Base-by-base conservation (phyloP, 2,329 filamentous ascomycete genomes). In the Xylaria sp. region DNA sequence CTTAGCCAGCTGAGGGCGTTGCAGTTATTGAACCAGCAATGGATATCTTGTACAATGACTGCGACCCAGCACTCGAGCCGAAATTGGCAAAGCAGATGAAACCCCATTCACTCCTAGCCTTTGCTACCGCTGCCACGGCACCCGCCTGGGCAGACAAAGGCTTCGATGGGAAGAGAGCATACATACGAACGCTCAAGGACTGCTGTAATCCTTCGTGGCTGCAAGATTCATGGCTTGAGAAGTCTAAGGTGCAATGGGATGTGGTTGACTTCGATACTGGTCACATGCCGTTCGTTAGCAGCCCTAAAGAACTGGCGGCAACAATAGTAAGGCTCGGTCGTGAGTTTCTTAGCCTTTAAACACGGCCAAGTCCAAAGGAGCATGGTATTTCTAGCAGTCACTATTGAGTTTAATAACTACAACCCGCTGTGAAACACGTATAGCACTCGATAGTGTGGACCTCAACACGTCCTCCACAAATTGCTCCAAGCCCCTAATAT, bases 271-370 rank as follows among this genome's bases (percentile, higher is more conserved):
- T 76, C 39, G 60, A 74, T 12, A 58, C 72, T 0, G 75, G 74
- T 0, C 74, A 76, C 25, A 74, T 76, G 71, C 74, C 74, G 4
- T 76, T 77, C 25, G 53, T 74, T 20, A 77, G 74, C 45, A 67
- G 70, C 25, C 75, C 75, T 0, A 30, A 70, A 52, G 62, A 46
- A 1, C 32, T 76, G 8, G 72, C 70, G 15, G 63, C 32, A 34
- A 53, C 69, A 28, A 64, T 76, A n/a, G 59, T 68, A 10, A 68
- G 58, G 39, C 66, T 70, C 18, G 45, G 69, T 12, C n/a, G 64
- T n/a, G 43, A 59, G 2, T 68, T 72, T 30, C 18, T 20, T 20
- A 53, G 32, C n/a, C 50, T 50, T 41, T 66, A 56, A 43, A 43
- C 0, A n/a, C 10, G 6, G 41, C 4, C n/a, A 20, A 9, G 41